Base-by-base conservation (phyloP, 176 grass and related monocot species). In the Carex pumila region DNA sequence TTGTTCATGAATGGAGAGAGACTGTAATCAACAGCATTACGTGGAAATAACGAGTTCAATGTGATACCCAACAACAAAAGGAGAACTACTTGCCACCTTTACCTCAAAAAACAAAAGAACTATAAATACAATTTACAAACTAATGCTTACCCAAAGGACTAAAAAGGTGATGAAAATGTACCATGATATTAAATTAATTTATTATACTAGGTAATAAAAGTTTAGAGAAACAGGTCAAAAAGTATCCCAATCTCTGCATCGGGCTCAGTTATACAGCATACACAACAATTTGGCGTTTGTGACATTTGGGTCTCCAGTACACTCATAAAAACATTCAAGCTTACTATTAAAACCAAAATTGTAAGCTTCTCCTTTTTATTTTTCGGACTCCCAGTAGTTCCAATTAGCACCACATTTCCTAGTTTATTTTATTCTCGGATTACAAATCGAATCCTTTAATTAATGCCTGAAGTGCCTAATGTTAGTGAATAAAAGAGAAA, bases 401-500 rank as follows among this genome's bases (percentile, higher is more conserved):
- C 45, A 75, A 53, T 19, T 0, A 19, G 21, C 25, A 53, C 10
- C 32, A 17, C 3, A 15, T 54, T 76, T 76, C 45, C 29, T 55
- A 5, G 15, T 30, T 74, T 74, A 69, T 45, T 52, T 55, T 55
- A 8, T 77, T 77, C 49, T 77, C 29, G 13, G 17, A 56, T 31
- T 56, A 54, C 1, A 7, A 31, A 5, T 56, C 2, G 25, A 34
- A 7, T 6, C 6, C 3, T 19, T 69, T 53, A 68, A 68, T 91
- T 83, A 94, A 83, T 98, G 95, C 79, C 83, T 89, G 79, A 98
- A 98, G 86, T 98, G 95, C 66, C 95, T 90, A 70, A 98, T 86
- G 53, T 89, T 84, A 14, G 95, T 94, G 87, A 98, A 94, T 52
- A 98, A 25, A 61, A 98, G 92, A 32, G 95, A 87, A 63, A 98